Evolutionary conservation across 345 rosid species (phyloP), one percentile per base, ranked within the genome.

Genomic region (Conringia planisiliqua): DNA sequence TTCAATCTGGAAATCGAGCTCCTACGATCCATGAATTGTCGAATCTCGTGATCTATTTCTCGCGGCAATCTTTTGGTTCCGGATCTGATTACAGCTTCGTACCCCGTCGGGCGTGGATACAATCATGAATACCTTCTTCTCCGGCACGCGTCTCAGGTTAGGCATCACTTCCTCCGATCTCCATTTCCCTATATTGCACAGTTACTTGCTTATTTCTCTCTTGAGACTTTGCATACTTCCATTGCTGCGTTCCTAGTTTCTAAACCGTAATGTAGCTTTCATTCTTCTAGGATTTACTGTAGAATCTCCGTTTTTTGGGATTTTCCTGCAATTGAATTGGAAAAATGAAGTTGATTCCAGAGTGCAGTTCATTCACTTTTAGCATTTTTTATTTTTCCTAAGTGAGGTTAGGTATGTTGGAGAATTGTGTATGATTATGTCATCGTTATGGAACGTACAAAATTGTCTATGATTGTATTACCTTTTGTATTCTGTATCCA

Each of bases 111-210:
- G 54, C 40, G 73, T 72, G 79, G 85, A 86, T 78, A 78, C 89
- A 82, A 81, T 87, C 92, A 95, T 95, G 97, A 89, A 92, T 86
- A 85, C 97, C 69, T 92, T 92, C 83, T 92, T 92, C 50, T 91
- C 99, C 77, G 97, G 93, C 59, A 94, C 97, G 72, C 97, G 99
- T 76, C 89, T 92, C 60, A 88, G 99, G 97, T 90, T 48, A 79
- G 88, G 2, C 17, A 46, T 56, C 61, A 54, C 29, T 55, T 64
- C 1, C 57, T 68, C 68, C 61, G 32, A 58, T 75, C 79, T 33
- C 29, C 38, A 1, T 43, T 43, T 13, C 6, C 43, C 13, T 40
- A 36, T 2, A 36, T 63, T 32, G n/a, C 71, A n/a, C 52, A 30
- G 26, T 73, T 1, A 1, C 40, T 6, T 57, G 13, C 11, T 3